phyloP scores from a whole-genome alignment of 306 rosid species.

The Gynostemma pentaphyllum region DNA sequence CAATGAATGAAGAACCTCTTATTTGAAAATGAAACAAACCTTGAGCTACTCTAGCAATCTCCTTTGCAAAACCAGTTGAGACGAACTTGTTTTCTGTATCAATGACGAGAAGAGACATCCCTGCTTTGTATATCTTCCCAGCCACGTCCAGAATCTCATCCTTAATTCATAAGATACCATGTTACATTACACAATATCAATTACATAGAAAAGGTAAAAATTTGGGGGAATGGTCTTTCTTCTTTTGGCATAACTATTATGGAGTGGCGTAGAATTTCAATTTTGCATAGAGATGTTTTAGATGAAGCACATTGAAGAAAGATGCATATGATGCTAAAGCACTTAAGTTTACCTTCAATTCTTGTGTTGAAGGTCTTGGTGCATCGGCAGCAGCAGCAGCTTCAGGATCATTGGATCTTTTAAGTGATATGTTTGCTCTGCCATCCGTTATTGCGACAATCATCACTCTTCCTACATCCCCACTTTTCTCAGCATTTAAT shows the following conservation, averaged over 20 bases:
- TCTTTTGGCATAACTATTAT: too few species aligned
- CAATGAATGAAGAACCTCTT: slow-evolving; percentile 11
- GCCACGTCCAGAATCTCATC: slow-evolving; percentile 98
- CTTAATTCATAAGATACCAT: slow-evolving; percentile 22
- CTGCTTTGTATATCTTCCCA: slow-evolving; percentile 84
- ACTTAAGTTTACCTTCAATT: slow-evolving; percentile 56
- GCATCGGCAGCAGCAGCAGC: slow-evolving; percentile 45
- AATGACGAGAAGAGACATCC: slow-evolving; percentile 94
- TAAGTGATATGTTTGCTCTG: slow-evolving; percentile 87
- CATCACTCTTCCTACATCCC: slow-evolving; percentile 92
- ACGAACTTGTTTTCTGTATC: slow-evolving; percentile 98
- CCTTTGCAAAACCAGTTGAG: slow-evolving; percentile 97
- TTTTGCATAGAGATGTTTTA: not conserved
- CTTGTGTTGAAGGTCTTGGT: slow-evolving; percentile 74
- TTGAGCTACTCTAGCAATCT: slow-evolving; percentile 95
- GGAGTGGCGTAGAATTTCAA: not conserved
- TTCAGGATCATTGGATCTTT: slow-evolving; percentile 86
- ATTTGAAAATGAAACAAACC: slow-evolving; percentile 37
- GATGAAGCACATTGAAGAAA: not conserved
- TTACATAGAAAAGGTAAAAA: too few species aligned
- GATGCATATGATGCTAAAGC: not conserved
- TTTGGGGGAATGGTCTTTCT: too few species aligned
- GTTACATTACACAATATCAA: not conserved
- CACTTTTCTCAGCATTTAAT: slow-evolving; percentile 95
- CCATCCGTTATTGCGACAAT: slow-evolving; percentile 95